phyloP scores from a whole-genome alignment of 1,284 basidiomycete genomes.

The Cryptococcus neoformans region DNA sequence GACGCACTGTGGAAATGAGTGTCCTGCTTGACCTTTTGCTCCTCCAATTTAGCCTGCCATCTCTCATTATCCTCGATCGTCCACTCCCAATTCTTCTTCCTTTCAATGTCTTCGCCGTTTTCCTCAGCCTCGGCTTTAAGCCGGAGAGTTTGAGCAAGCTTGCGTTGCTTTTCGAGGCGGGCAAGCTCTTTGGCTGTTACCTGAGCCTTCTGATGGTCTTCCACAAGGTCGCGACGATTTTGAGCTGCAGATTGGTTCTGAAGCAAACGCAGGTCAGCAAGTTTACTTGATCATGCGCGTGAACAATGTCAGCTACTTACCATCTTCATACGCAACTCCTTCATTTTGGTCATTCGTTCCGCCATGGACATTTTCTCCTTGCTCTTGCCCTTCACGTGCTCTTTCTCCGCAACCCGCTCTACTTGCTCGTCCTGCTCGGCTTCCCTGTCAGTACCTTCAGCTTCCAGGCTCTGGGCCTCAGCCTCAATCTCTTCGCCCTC shows the following conservation, averaged over 20 bases:
- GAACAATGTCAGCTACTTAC: slow-evolving; percentile 5
- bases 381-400: not conserved
- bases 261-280: not conserved
- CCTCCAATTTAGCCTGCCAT: slow-evolving; percentile 83
- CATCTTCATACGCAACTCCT: slow-evolving; percentile 19
- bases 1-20: slow-evolving; percentile 49
- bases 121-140: slow-evolving; percentile 85
- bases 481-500: not conserved
- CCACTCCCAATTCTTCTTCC: slow-evolving; percentile 89
- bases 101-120: slow-evolving; percentile 65
- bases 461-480: not conserved
- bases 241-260: slow-evolving; percentile 72
- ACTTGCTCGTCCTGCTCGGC: not conserved
- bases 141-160: slow-evolving; percentile 81
- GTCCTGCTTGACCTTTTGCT: slow-evolving; percentile 58
- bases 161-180: slow-evolving; percentile 78
- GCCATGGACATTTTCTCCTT: slow-evolving; percentile 6
- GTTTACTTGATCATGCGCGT: not conserved
- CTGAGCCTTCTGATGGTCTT: slow-evolving; percentile 73
- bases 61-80: slow-evolving; percentile 90
- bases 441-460: not conserved
- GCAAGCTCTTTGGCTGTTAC: slow-evolving; percentile 70
- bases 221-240: slow-evolving; percentile 77
- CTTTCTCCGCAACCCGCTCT: not conserved
- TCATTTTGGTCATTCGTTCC: slow-evolving; percentile 16